Base-by-base conservation (phyloP, 169 alveolate genomes). In the Plasmodium chabaudi region DNA sequence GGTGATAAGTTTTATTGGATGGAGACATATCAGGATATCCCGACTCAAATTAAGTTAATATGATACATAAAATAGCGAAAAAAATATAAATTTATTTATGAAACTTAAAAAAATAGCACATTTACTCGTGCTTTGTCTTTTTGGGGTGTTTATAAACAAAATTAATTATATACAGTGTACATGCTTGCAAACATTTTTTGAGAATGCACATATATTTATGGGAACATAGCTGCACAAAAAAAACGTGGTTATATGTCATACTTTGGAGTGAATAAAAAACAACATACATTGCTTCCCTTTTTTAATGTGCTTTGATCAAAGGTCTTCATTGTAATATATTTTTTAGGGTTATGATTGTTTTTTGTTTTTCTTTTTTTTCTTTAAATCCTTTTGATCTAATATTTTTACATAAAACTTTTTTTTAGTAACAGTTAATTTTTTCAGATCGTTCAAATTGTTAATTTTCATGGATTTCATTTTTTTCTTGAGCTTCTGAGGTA, bases 1-100 rank as follows among this genome's bases (percentile, higher is more conserved):
- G 89, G 89, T 1, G 82, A 79, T 25, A 79, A 79, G 34, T 79
- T 79, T 79, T 46, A 79, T 39, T 79, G 89, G 89, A 79, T 25
- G 64, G 79, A 56, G 25, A 79, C 77, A 57, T 65, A 79, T 71
- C 65, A 79, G 23, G 82, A 79, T 57, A 65, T 79, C 23, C 72
- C 89, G 15, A 46, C 19, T 49, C 89, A 79, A 64, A 79, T 79
- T 42, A 57, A 53, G 89, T 79, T 42, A 74, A 42, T 55, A 60
- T 39, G 17, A 42, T 39, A 55, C 42, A 34, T 34, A 27, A 27
- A 27, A 27, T 27, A 27, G 4, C 4, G 39, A 27, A 27, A 25
- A 27, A 27, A 27, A 27, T 27, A 27, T 27, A 27, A 27, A 27
- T 2, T 27, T 27, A 27, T 27, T 27, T 27, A 27, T 34, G 42